Percentiles rank a stretch among this genome's conserved stretches.
phyloP scores from a whole-genome alignment of 805 yeast genomes.

The Alloascoidea africana region DNA sequence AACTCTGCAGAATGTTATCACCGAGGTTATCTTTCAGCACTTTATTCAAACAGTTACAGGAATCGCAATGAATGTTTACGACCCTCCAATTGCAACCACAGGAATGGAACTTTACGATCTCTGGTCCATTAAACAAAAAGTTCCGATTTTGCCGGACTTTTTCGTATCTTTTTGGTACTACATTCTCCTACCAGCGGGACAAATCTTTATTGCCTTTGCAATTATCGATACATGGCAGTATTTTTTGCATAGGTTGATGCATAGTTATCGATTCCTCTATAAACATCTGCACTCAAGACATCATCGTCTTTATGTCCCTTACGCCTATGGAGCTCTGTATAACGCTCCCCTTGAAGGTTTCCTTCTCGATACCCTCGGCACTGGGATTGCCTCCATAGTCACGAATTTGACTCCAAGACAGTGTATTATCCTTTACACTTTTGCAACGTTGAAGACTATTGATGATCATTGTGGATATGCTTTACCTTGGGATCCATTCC shows the following conservation, averaged over 20 bases:
- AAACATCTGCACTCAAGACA: conserved; percentile 83
- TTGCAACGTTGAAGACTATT: conserved; percentile 90
- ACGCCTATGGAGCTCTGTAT: conserved; percentile 91
- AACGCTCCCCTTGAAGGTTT: conserved; percentile 93
- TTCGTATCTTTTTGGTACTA: conserved; percentile 25
- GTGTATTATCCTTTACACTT: conserved; percentile 54
- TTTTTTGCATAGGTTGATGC: conserved; percentile 82
- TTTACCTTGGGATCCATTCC: conserved; percentile 84
- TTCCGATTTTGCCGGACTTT: conserved; percentile 3
- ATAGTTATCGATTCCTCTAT: conserved; percentile 56
- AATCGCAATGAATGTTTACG: conserved; percentile 12
- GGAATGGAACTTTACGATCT: conserved; percentile 31
- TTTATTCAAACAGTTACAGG: conserved; percentile 70
- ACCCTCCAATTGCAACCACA: no score
- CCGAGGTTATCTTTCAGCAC: conserved; percentile 80
- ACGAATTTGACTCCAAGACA: conserved; percentile 66
- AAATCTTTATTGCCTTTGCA: conserved; percentile 45
- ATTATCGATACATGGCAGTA: conserved; percentile 94
- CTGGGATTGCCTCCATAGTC: conserved; percentile 63
- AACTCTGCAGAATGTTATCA: conserved; percentile 46
- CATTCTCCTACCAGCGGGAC: conserved; percentile 47
- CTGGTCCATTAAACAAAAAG: conserved; percentile 28
- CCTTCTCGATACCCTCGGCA: conserved; percentile 79
- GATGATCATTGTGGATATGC: conserved; percentile 99
- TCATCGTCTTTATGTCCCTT: conserved; percentile 88